Evolutionary conservation across 306 rosid genomes (phyloP), one percentile per base, ranked within the genome.

Genomic region (Lathyrus tuberosus): DNA sequence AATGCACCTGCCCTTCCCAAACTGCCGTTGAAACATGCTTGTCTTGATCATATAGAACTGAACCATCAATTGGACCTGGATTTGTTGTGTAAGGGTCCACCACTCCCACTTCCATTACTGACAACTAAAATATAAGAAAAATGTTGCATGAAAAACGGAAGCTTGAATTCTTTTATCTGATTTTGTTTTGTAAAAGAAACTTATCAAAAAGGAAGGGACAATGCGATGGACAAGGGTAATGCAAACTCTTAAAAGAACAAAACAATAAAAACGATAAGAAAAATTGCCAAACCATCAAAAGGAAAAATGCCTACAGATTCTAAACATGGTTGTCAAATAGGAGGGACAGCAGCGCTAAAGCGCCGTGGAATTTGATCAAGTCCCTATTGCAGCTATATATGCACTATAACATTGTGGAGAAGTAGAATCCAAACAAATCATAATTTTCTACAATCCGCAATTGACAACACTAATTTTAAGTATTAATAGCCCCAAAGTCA

Each of bases 1-100:
- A 82, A 70, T 53, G 64, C 85, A 94, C 99, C 97, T 94, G 99
- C 37, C 99, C 97, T 37, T 95, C 99, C 99, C 99, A 95, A 69
- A 95, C 92, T 66, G 97, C 97, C 9, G 89, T 80, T 15, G 99
- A 95, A 41, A 95, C 97, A 81, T 95, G 99, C 84, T 95, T 95
- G 79, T 91, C 99, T 82, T 95, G 99, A 76, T 95, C 99, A 84
- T 88, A 91, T 40, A 95, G 95, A 67, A 95, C 86, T 0, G 86
- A 91, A 81, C 81, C 89, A 73, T 95, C 97, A 65, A 95, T 72
- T 47, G 99, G 99, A 67, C 99, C 99, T 2, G 99, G 96, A 89
- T 86, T 91, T 42, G 97, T 82, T 61, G 88, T 85, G 72, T 89
- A 87, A 63, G 89, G 96, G 70, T 91, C 99, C 54, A 24, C 79